Percentiles rank a stretch among this genome's conserved stretches.
phyloP scores from a whole-genome alignment of 2,329 filamentous ascomycete species.

The Phaeosphaeriaceae sp. region DNA sequence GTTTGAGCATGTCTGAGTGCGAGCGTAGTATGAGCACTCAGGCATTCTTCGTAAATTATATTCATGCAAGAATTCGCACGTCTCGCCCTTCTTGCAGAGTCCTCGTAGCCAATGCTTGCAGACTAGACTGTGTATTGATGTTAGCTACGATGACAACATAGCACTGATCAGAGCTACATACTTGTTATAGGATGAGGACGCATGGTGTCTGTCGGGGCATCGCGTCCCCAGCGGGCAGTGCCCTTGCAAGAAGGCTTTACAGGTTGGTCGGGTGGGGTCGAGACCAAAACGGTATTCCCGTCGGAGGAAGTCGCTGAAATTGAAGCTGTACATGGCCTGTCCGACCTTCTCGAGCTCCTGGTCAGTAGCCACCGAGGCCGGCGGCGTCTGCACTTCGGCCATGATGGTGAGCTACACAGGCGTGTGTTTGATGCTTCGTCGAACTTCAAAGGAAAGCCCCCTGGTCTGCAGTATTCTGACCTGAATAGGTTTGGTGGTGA shows the following conservation, averaged over 20 bases:
- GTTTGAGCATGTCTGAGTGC: constrained; percentile 94
- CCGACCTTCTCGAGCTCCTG: constrained; percentile 38
- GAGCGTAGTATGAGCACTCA: constrained; percentile 95
- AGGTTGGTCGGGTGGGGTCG: constrained; percentile 72
- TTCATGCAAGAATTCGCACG: constrained; percentile 97
- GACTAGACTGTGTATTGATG: constrained; percentile 67
- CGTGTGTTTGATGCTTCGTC: not conserved
- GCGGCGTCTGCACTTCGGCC: constrained; percentile 23
- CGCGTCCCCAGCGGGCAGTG: constrained; percentile 85
- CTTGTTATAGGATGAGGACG: constrained; percentile 70
- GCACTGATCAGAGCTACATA: constrained; percentile 32
- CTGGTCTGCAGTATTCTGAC: not conserved
- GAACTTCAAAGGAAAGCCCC: not conserved
- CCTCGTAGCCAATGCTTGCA: constrained; percentile 99
- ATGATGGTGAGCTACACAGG: not conserved
- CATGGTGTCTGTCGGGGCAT: constrained; percentile 83
- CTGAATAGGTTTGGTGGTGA: not conserved
- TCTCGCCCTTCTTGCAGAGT: constrained; percentile 95
- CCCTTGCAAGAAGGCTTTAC: constrained; percentile 83
- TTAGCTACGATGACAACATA: constrained; percentile 12
- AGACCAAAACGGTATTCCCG: constrained; percentile 85
- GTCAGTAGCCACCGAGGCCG: constrained; percentile 20
- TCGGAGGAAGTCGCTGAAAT: constrained; percentile 85
- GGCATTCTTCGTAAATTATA: constrained; percentile 99
- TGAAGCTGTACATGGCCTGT: constrained; percentile 69